Conservation (phyloP, 495 filamentous ascomycete species). For the Haplographium delicatum region DNA sequence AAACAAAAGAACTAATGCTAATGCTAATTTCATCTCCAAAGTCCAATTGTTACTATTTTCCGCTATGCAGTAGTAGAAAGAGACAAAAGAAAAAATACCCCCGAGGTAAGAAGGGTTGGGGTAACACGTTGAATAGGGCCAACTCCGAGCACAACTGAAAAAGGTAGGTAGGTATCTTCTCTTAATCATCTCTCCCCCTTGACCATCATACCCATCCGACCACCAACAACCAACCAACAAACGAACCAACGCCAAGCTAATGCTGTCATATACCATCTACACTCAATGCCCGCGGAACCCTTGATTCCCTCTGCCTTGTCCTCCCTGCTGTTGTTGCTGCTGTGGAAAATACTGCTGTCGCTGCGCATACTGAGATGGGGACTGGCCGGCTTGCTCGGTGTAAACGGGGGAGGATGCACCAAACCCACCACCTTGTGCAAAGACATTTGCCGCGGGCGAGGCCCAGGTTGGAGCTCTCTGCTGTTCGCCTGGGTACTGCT, state of each 20-base stretch:
- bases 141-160: too few species aligned
- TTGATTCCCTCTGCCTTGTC: slow-evolving; percentile 14
- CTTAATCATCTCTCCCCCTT: too few species aligned
- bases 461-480: slow-evolving; percentile 11
- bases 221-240: background rate
- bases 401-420: background rate
- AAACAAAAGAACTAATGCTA: too few species aligned
- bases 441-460: slow-evolving; percentile 22
- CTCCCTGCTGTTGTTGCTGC: slow-evolving; percentile 15
- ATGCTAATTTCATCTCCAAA: too few species aligned
- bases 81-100: too few species aligned
- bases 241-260: slow-evolving; percentile 1
- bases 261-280: background rate
- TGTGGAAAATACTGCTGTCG: slow-evolving; percentile 21
- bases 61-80: too few species aligned
- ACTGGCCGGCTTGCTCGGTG: slow-evolving; percentile 12
- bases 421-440: slow-evolving; percentile 23
- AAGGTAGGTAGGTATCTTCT: too few species aligned
- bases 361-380: slow-evolving; percentile 7
- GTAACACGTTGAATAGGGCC: too few species aligned
- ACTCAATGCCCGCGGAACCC: slow-evolving; percentile 7
- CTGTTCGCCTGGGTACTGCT: slow-evolving; percentile 11
- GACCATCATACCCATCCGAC: background rate
- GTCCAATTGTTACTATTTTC: too few species aligned
- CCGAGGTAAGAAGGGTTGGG: too few species aligned